Evolutionary conservation across 768 basidiomycete species (phyloP).

Genomic region (Auricularia sp.): DNA sequence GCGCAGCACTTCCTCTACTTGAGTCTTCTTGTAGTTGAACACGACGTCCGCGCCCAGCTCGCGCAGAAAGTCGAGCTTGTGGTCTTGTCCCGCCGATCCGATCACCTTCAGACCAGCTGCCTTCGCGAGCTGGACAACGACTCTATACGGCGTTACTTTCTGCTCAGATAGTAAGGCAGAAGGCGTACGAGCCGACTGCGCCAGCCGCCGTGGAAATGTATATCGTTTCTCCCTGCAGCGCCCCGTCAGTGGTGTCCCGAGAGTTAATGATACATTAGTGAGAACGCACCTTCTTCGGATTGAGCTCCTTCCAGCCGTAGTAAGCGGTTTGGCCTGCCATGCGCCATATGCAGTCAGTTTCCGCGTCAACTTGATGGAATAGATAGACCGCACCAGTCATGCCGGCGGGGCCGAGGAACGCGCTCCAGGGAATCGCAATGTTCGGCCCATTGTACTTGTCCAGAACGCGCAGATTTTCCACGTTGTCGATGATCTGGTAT

Average conservation of each 20-base stretch:
- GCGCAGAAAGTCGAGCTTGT: slow-evolving; percentile 30
- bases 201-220: slow-evolving; percentile 41
- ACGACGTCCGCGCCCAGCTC: slow-evolving; percentile 27
- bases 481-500: slow-evolving; percentile 24
- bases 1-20: slow-evolving; percentile 22
- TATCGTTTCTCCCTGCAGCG: slow-evolving; percentile 35
- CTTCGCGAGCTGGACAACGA: slow-evolving; percentile 29
- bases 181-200: slow-evolving; percentile 51
- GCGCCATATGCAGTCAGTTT: background rate
- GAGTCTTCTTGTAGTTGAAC: slow-evolving; percentile 26
- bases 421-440: slow-evolving; percentile 37
- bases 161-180: background rate
- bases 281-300: slow-evolving; percentile 28
- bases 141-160: background rate
- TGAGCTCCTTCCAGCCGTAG: slow-evolving; percentile 33
- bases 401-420: slow-evolving; percentile 41
- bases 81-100: slow-evolving; percentile 30
- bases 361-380: too few relatives aligned
- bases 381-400: slow-evolving; percentile 18
- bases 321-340: slow-evolving; percentile 22
- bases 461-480: slow-evolving; percentile 18
- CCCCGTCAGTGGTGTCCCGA: background rate
- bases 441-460: slow-evolving; percentile 23
- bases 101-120: slow-evolving; percentile 31
- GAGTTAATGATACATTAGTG: background rate